phyloP scores from a whole-genome alignment of 2,329 filamentous ascomycete species.

The Volutella citrinella region DNA sequence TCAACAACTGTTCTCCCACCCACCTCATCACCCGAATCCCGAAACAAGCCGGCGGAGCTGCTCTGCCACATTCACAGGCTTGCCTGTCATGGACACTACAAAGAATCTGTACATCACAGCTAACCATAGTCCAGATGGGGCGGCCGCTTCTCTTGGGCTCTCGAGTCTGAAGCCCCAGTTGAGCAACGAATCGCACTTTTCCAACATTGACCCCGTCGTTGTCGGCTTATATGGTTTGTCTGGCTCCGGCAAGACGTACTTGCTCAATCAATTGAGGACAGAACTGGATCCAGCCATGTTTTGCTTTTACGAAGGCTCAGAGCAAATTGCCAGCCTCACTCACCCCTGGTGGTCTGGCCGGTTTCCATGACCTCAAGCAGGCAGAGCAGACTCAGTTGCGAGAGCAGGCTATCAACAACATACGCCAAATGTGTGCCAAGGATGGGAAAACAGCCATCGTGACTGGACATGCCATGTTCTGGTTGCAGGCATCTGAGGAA shows the following conservation, averaged over 20 bases:
- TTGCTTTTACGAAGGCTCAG: slow-evolving; percentile 51
- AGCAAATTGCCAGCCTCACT: slow-evolving; percentile 41
- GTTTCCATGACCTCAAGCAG: slow-evolving; percentile 41
- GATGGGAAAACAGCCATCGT: slow-evolving; percentile 43
- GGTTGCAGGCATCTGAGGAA: slow-evolving; percentile 35
- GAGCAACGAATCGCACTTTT: too few relatives aligned
- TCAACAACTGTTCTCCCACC: too few relatives aligned
- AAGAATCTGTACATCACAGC: too few relatives aligned
- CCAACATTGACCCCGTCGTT: too few relatives aligned
- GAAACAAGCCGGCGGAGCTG: too few relatives aligned
- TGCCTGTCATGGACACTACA: too few relatives aligned
- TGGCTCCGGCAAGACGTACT: slow-evolving; percentile 50
- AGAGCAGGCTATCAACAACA: slow-evolving; percentile 41
- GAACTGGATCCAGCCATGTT: slow-evolving; percentile 34
- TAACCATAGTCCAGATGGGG: too few relatives aligned
- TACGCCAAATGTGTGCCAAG: slow-evolving; percentile 34
- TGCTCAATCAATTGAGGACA: slow-evolving; percentile 39
- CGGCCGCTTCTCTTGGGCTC: too few relatives aligned
- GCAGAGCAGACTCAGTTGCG: slow-evolving; percentile 38
- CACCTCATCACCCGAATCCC: too few relatives aligned
- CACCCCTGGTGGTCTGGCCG: slow-evolving; percentile 43
- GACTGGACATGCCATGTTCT: slow-evolving; percentile 55
- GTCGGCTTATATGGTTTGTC: slow-evolving; percentile 55
- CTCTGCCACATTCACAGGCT: too few relatives aligned
- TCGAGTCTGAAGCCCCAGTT: too few relatives aligned